Evolutionary conservation across 768 basidiomycete species (phyloP).

Genomic region (Phlebiopsis flavidoalba): DNA sequence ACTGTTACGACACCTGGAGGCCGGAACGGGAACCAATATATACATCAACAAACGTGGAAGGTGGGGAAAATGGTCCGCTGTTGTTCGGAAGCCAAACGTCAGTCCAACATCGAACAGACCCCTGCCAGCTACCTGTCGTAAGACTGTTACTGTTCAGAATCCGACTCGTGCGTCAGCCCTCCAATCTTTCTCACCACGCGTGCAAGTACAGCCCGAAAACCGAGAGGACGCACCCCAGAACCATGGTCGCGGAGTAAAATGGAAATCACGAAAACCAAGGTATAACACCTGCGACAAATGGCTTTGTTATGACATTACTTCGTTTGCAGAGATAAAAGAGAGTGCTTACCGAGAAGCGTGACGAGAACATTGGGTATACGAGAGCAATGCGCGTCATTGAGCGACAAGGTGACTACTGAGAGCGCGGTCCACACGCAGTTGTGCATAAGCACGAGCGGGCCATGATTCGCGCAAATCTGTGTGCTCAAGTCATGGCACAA

Average conservation of each 20-base stretch:
- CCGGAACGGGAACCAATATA: constrained; percentile 67
- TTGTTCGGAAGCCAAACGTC: constrained; percentile 49
- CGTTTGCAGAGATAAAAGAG: neutral
- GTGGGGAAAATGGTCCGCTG: constrained; percentile 41
- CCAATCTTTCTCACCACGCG: neutral
- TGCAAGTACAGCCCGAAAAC: neutral
- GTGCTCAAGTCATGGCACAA: neutral
- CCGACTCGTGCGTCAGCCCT: neutral
- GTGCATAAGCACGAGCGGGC: constrained; percentile 61
- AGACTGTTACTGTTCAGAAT: constrained; percentile 25
- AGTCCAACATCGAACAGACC: constrained; percentile 50
- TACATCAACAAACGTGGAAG: too few species aligned
- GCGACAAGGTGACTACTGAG: constrained; percentile 39
- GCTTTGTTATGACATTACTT: neutral
- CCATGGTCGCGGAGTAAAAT: constrained; percentile 59
- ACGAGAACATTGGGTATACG: constrained; percentile 52
- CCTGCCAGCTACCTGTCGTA: constrained; percentile 63
- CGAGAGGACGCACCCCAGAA: constrained; percentile 41
- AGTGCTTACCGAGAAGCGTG: constrained; percentile 48
- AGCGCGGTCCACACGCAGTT: constrained; percentile 55
- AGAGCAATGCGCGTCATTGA: constrained; percentile 35
- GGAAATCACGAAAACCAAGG: constrained; percentile 50
- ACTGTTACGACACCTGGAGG: constrained; percentile 38
- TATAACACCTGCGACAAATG: constrained; percentile 44
- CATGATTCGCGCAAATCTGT: constrained; percentile 59